These are phyloP conservation scores for Pelargonium cotyledonis DNA, from an alignment of 441 rosid genomes.

Conservation along the genomic window DNA sequence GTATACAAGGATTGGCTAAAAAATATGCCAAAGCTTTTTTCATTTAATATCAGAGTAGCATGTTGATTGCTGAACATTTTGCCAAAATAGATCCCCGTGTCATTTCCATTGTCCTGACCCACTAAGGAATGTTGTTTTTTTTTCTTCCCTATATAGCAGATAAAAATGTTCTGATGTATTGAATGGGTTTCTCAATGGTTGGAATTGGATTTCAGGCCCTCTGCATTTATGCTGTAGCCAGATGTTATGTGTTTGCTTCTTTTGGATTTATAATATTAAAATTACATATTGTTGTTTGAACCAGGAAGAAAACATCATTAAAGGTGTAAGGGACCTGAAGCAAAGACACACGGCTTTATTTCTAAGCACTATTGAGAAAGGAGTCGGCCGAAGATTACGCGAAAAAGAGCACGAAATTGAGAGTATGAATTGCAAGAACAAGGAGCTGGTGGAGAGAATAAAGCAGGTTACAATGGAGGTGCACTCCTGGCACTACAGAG, in stretches of 20 bases:
- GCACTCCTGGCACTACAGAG: conserved; percentile 59
- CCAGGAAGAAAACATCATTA: conserved; percentile 53
- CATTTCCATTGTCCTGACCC: not conserved
- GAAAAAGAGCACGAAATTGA: conserved; percentile 55
- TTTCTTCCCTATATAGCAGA: not conserved
- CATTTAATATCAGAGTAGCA: not conserved
- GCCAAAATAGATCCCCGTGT: no score
- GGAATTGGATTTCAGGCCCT: conserved; percentile 10
- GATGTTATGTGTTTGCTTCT: not conserved
- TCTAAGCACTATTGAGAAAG: conserved; percentile 45
- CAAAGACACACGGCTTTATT: conserved; percentile 45
- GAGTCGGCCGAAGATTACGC: conserved; percentile 41
- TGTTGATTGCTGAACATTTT: no score
- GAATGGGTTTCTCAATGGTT: not conserved
- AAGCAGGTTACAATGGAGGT: conserved; percentile 47
- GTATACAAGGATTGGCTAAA: not conserved
- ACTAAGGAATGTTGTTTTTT: not conserved
- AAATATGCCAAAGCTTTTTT: not conserved
- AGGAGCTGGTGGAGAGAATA: conserved; percentile 51
- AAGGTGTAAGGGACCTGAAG: conserved; percentile 43
- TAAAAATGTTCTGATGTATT: not conserved
- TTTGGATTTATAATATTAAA: not conserved
- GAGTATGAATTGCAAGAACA: conserved; percentile 49
- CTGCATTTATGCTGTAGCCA: not conserved
- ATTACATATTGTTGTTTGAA: conserved; percentile 13